phyloP scores from a whole-genome alignment of 495 filamentous ascomycete genomes.

The Aspergillus cristatus region DNA sequence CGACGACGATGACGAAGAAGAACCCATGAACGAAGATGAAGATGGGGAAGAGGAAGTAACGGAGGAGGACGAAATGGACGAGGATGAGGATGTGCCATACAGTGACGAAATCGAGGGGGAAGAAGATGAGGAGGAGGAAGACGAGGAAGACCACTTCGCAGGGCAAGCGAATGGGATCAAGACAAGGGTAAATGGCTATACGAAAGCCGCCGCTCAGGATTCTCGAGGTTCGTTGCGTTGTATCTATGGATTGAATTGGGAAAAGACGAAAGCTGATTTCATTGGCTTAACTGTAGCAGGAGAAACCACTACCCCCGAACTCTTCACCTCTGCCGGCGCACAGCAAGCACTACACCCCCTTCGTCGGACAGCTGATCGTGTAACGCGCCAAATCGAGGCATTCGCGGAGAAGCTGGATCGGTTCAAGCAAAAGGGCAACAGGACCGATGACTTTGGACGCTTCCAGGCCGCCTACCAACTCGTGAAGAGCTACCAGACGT shows the following conservation, averaged over 20 bases:
- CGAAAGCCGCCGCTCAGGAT: conserved; percentile 3
- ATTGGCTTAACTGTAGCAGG: not conserved
- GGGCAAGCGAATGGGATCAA: conserved; percentile 14
- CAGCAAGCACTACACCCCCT: conserved; percentile 46
- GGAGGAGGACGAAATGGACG: conserved; percentile 11
- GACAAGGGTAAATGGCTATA: too few species aligned
- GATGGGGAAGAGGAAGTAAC: conserved; percentile 13
- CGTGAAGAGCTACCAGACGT: conserved; percentile 32
- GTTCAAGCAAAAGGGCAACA: conserved; percentile 37
- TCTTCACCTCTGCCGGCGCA: conserved; percentile 42
- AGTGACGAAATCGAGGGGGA: conserved; percentile 10
- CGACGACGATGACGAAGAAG: conserved; percentile 27
- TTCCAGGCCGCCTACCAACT: conserved; percentile 36
- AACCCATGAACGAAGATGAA: conserved; percentile 18
- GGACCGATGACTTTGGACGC: conserved; percentile 24
- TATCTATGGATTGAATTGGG: too few species aligned
- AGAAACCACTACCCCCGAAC: conserved; percentile 19
- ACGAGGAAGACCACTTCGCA: conserved; percentile 11
- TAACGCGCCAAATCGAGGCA: conserved; percentile 53
- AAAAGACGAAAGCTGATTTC: too few species aligned
- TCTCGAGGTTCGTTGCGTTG: conserved; percentile 10
- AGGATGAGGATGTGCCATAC: conserved; percentile 23
- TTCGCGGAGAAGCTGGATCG: conserved; percentile 59
- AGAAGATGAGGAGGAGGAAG: conserved; percentile 12
- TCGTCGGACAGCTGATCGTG: conserved; percentile 48